phyloP scores from a whole-genome alignment of 225 moss, liverwort and hornwort species.

The Physcomitrium patens region DNA sequence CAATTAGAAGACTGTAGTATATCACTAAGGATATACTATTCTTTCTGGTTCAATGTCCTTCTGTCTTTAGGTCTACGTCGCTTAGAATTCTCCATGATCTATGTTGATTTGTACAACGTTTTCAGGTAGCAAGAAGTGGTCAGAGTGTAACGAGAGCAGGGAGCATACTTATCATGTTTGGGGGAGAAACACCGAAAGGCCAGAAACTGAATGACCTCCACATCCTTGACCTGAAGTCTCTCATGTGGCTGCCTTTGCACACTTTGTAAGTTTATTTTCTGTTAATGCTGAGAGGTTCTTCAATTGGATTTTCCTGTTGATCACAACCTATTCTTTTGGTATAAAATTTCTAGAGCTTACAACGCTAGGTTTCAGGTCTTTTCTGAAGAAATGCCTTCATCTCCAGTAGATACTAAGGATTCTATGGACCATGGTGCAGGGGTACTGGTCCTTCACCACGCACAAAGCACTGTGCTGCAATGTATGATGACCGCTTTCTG shows the following conservation, averaged over 20 bases:
- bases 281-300: background rate
- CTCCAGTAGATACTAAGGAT: slow-evolving; percentile 16
- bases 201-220: slow-evolving; percentile 82
- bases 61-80: background rate
- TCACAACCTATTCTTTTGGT: background rate
- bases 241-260: slow-evolving; percentile 84
- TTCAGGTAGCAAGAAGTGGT: slow-evolving; percentile 77
- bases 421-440: slow-evolving; percentile 40
- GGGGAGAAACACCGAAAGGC: slow-evolving; percentile 81
- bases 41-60: background rate
- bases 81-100: slow-evolving; percentile 17
- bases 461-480: slow-evolving; percentile 75
- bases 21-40: background rate
- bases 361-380: background rate
- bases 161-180: slow-evolving; percentile 85
- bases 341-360: background rate
- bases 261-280: slow-evolving; percentile 60
- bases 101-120: slow-evolving; percentile 25
- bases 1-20: background rate
- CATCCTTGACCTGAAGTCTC: slow-evolving; percentile 82
- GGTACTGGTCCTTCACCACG: slow-evolving; percentile 79
- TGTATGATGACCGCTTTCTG: slow-evolving; percentile 87
- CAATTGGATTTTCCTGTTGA: background rate
- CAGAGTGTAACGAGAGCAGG: slow-evolving; percentile 91
- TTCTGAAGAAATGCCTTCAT: background rate